Evolutionary conservation across 2,329 filamentous ascomycete species (phyloP).

Genomic region (Penicillium verrucosum): DNA sequence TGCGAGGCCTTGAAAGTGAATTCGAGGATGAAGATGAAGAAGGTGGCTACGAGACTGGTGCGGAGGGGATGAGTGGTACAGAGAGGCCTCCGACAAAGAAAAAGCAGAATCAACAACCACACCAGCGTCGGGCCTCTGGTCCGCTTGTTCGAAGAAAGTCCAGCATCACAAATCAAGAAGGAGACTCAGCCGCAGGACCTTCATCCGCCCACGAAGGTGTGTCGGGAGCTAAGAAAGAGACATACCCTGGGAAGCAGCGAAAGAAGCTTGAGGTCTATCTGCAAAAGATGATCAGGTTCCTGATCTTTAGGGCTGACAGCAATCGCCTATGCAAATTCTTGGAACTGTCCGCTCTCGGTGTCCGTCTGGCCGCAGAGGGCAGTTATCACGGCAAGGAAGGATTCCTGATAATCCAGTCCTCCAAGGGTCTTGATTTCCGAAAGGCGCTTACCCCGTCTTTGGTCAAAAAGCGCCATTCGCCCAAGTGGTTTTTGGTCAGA

Average conservation of each 20-base stretch:
- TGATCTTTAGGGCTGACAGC: conserved; percentile 95
- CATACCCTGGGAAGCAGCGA: conserved; percentile 77
- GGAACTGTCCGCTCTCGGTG: conserved; percentile 88
- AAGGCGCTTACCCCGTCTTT: conserved; percentile 74
- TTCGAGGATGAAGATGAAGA: conserved; percentile 66
- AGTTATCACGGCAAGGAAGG: conserved; percentile 98
- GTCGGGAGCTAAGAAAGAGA: conserved; percentile 47
- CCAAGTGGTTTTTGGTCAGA: conserved; percentile 97
- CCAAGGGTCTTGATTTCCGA: conserved; percentile 82
- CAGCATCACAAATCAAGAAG: conserved; percentile 46
- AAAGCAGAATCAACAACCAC: conserved; percentile 34
- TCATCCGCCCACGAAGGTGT: conserved; percentile 33
- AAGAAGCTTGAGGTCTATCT: conserved; percentile 85
- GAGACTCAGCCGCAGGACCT: conserved; percentile 36
- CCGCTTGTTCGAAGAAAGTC: conserved; percentile 58
- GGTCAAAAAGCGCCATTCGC: conserved; percentile 76
- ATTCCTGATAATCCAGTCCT: conserved; percentile 84
- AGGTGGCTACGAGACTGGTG: conserved; percentile 48
- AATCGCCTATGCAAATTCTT: conserved; percentile 95
- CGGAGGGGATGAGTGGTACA: conserved; percentile 66
- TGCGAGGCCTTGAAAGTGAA: conserved; percentile 75
- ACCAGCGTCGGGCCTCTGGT: conserved; percentile 52
- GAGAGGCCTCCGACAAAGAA: conserved; percentile 56
- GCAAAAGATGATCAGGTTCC: conserved; percentile 89
- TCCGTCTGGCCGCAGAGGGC: conserved; percentile 88